Percentiles rank a stretch among this genome's conserved stretches.
Conservation (phyloP, 1,284 basidiomycete genomes). For the Erythrobasidium hasegawianum region DNA sequence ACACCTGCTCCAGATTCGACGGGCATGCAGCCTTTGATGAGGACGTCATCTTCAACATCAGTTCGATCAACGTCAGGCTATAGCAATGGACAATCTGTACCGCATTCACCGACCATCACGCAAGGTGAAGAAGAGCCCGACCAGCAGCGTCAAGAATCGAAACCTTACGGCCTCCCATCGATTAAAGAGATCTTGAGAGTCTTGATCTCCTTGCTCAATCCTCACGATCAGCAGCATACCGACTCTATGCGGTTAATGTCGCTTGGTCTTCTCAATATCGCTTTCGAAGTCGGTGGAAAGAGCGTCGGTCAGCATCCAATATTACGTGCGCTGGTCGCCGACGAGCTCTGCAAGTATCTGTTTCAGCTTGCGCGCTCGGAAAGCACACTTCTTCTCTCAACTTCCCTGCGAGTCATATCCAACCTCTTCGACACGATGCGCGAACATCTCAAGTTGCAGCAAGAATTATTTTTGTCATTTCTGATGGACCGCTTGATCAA, state of each 20-base stretch:
- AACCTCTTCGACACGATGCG: constrained; percentile 86
- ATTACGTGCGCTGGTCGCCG: constrained; percentile 67
- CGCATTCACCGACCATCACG: constrained; percentile 42
- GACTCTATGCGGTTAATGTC: constrained; percentile 91
- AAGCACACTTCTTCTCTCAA: constrained; percentile 70
- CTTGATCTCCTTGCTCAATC: constrained; percentile 90
- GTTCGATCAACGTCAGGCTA: no score
- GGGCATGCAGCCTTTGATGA: neutral
- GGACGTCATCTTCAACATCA: constrained; percentile 3
- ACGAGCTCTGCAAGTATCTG: constrained; percentile 90
- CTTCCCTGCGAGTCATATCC: constrained; percentile 76
- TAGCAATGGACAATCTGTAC: no score
- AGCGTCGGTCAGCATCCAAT: constrained; percentile 65
- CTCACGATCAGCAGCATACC: constrained; percentile 89
- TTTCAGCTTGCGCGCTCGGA: constrained; percentile 90
- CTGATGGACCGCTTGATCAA: constrained; percentile 77
- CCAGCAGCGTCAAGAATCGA: constrained; percentile 7
- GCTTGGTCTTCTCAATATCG: constrained; percentile 80
- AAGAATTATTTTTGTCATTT: constrained; percentile 91
- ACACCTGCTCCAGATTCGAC: neutral
- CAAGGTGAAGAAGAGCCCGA: constrained; percentile 40
- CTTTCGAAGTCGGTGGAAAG: constrained; percentile 78
- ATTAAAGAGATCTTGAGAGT: constrained; percentile 90
- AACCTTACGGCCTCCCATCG: constrained; percentile 79
- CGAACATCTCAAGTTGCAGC: constrained; percentile 85